A percentile compares a stretch with the other conserved stretches of the same genome.
Conservation (phyloP, 2,329 filamentous ascomycete species). For the Cucurbitaria berberidis region DNA sequence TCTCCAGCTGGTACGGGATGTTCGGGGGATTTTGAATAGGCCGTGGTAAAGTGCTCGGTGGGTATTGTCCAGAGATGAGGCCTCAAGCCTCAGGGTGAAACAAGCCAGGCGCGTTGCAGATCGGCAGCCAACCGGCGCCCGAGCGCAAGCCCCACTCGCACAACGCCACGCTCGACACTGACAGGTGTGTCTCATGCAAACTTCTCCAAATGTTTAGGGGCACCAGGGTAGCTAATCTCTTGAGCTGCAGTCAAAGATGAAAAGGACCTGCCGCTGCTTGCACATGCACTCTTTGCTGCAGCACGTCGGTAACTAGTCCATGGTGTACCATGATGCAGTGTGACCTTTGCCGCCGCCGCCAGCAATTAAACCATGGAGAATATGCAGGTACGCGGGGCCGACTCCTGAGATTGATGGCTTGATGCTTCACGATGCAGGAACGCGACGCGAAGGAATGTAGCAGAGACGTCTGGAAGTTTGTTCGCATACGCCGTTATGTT, state of each 20-base stretch:
- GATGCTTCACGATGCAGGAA: neutral
- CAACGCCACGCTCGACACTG: slow-evolving; percentile 5
- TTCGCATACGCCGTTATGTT: neutral
- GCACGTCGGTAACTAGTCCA: neutral
- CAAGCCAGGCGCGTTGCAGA: slow-evolving; percentile 18
- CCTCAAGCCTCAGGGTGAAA: slow-evolving; percentile 21
- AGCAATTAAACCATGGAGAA: slow-evolving; percentile 9
- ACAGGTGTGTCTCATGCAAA: neutral
- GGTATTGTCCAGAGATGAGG: neutral
- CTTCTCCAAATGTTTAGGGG: neutral
- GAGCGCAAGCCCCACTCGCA: slow-evolving; percentile 2
- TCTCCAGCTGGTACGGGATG: neutral
- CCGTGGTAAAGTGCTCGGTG: neutral
- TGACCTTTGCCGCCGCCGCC: slow-evolving; percentile 12
- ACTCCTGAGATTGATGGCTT: slow-evolving; percentile 20
- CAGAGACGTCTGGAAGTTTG: neutral
- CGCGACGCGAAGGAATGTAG: neutral
- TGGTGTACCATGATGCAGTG: slow-evolving; percentile 5
- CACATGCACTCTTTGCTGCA: slow-evolving; percentile 10
- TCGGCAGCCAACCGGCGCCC: slow-evolving; percentile 5
- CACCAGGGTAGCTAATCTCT: slow-evolving; percentile 4
- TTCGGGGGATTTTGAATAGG: neutral
- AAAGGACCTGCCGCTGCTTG: slow-evolving; percentile 9
- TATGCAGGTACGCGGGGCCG: slow-evolving; percentile 31
- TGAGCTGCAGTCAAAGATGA: slow-evolving; percentile 6